Base-by-base conservation (phyloP, 108 stramenopile species). In the Nannochloropsis salina region DNA sequence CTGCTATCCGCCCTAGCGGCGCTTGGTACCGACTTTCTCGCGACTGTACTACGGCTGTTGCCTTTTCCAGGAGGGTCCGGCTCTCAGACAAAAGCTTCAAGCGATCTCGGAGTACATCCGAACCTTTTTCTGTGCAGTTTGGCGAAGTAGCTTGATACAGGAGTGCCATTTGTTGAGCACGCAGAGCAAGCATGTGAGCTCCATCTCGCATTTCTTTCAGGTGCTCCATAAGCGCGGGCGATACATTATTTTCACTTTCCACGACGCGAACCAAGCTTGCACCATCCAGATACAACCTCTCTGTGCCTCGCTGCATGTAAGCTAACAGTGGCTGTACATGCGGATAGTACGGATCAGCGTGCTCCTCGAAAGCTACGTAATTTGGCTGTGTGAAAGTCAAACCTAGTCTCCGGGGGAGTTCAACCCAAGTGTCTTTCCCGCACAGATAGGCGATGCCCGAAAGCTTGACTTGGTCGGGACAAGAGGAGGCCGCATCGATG, bases 391-490 rank as follows among this genome's bases (percentile, higher is more conserved):
- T 84, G 40, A 87, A 42, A 18, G 45, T 15, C 84, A 87, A 11
- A 2, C 82, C 82, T 41, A 87, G 44, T 21, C 44, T 9, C 11
- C 87, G 83, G 43, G 87, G 87, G 18, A 87, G 41, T 40, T 87
- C 87, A 44, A 21, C 44, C 84, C 84, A 87, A 12, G 87, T 87
- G 21, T 87, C 87, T 45, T 40, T 44, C 18, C 87, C 87, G n/a
- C 84, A 79, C 11, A 87, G 20, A 85, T 87, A 87, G 8, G 87
- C 87, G 31, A 87, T 84, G n/a, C 87, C 87, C 42, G 20, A 83
- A 20, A 87, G 41, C 43, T 87, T 87, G 44, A 44, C 82, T n/a
- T n/a, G 41, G 18, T 86, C 43, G 5, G 80, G 61, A 10, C 8
- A 20, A 9, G 84, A 79, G 15, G 18, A 6, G 6, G 41, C 11